Evolutionary conservation across 345 rosid species (phyloP).

Genomic region (Mercurialis annua): DNA sequence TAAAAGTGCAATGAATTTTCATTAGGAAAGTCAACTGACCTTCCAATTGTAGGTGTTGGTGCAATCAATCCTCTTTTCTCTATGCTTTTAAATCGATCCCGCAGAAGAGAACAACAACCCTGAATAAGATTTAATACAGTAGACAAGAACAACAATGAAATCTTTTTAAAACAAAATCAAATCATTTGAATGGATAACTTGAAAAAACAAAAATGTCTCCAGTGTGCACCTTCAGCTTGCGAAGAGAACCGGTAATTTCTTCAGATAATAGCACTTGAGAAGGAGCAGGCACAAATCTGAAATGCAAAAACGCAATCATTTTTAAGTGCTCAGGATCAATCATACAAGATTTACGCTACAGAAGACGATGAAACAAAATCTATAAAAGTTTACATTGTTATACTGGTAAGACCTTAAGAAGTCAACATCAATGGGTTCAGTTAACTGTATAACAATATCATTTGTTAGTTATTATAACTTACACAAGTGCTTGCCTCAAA

Average conservation of each 20-base stretch:
- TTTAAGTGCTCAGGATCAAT: background rate
- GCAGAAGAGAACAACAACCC: slow-evolving; percentile 86
- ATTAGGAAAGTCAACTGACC: slow-evolving; percentile 37
- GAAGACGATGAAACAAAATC: background rate
- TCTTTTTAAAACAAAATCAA: background rate
- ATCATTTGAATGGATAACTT: slow-evolving; percentile 11
- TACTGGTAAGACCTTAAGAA: background rate
- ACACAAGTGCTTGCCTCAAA: too few species aligned
- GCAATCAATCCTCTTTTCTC: slow-evolving; percentile 87
- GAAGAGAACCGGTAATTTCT: slow-evolving; percentile 90
- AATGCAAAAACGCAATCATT: slow-evolving; percentile 12
- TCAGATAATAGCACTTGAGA: slow-evolving; percentile 81
- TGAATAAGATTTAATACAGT: slow-evolving; percentile 21
- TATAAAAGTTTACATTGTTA: background rate
- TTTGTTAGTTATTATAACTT: background rate
- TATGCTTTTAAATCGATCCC: slow-evolving; percentile 82
- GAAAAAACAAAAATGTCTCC: background rate
- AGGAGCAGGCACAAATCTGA: slow-evolving; percentile 80
- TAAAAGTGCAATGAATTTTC: background rate
- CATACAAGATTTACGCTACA: background rate
- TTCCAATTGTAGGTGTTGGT: slow-evolving; percentile 52
- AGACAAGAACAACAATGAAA: background rate
- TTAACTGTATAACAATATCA: background rate
- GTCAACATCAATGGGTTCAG: background rate
- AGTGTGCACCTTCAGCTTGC: slow-evolving; percentile 63